phyloP scores from a whole-genome alignment of 257 asterid species.

The Fraxinus cuspidata region DNA sequence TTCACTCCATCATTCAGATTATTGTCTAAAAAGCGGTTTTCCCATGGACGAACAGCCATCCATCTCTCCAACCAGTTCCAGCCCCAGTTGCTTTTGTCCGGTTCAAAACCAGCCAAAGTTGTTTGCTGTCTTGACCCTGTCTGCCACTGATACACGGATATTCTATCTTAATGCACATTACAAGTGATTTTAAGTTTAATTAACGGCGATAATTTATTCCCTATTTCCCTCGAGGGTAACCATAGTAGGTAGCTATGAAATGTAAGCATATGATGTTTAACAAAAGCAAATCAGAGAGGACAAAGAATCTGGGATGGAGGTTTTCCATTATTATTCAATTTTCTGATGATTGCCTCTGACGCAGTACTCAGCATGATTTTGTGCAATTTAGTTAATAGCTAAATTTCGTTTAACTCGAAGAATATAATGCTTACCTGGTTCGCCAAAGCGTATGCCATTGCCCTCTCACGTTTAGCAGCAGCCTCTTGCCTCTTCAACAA shows the following conservation, averaged over 20 bases:
- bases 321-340: background rate
- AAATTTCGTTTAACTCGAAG: constrained; percentile 3
- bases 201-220: no score
- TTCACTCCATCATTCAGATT: constrained; percentile 59
- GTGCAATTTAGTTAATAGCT: background rate
- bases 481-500: constrained; percentile 90
- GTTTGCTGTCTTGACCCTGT: constrained; percentile 73
- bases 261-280: background rate
- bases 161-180: background rate
- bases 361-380: background rate
- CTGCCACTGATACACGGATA: constrained; percentile 74
- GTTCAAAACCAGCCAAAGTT: constrained; percentile 52
- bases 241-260: background rate
- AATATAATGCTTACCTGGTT: constrained; percentile 57
- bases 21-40: constrained; percentile 61
- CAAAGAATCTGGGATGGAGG: background rate
- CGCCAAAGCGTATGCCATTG: constrained; percentile 94
- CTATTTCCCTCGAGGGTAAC: no score
- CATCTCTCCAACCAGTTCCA: constrained; percentile 99
- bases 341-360: background rate
- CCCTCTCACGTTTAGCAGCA: constrained; percentile 92
- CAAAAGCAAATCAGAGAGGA: background rate
- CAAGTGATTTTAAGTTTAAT: background rate
- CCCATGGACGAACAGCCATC: constrained; percentile 99
- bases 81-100: constrained; percentile 80